Percentiles rank a stretch among this genome's conserved stretches.
phyloP scores from a whole-genome alignment of 805 yeast genomes.

The Candida silvicultrix region DNA sequence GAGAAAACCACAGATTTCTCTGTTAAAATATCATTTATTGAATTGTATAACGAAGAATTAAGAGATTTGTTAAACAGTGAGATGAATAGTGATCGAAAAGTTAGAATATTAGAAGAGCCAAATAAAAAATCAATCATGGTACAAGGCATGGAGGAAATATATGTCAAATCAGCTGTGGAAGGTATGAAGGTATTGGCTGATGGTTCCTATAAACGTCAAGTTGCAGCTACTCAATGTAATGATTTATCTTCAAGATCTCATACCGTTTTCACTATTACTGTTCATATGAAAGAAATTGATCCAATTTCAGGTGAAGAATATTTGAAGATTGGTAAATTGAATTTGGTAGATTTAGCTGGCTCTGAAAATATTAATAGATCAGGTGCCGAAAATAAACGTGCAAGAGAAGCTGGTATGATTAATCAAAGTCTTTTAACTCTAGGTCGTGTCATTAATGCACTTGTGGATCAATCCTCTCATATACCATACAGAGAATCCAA shows the following conservation, averaged over 20 bases:
- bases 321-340: conserved; percentile 57
- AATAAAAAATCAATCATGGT: conserved; percentile 39
- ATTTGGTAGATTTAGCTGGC: conserved; percentile 91
- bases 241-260: conserved; percentile 77
- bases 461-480: conserved; percentile 58
- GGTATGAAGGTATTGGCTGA: conserved; percentile 44
- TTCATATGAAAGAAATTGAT: conserved; percentile 44
- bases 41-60: conserved; percentile 77
- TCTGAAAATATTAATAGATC: conserved; percentile 80
- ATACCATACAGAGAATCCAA: conserved; percentile 84
- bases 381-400: conserved; percentile 79
- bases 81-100: conserved; percentile 34
- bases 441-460: conserved; percentile 78
- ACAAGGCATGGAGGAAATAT: conserved; percentile 52
- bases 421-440: conserved; percentile 79
- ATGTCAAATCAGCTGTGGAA: conserved; percentile 41
- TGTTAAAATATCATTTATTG: conserved; percentile 70
- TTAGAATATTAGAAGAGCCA: conserved; percentile 46
- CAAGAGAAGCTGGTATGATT: conserved; percentile 88
- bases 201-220: conserved; percentile 61
- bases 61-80: conserved; percentile 49
- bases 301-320: conserved; percentile 43
- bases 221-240: conserved; percentile 74
- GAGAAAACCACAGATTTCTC: conserved; percentile 42
- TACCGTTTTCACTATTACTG: conserved; percentile 68